phyloP scores from a whole-genome alignment of 2,329 filamentous ascomycete genomes.

The Fusarium luffae region DNA sequence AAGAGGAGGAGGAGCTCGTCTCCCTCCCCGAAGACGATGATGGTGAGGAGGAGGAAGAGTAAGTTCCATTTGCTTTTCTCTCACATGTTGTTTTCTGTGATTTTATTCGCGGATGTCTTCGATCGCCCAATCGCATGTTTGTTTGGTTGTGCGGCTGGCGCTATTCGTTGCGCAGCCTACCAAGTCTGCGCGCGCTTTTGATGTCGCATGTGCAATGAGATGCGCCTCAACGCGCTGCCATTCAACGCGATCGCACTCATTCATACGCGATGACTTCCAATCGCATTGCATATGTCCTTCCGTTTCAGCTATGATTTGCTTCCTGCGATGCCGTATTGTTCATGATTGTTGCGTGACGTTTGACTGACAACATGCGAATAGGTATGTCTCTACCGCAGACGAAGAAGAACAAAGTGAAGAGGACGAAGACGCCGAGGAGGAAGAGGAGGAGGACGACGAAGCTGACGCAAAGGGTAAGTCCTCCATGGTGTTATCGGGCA shows the following conservation, averaged over 20 bases:
- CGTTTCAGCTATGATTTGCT: background rate
- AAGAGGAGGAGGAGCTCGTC: slow-evolving; percentile 64
- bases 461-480: slow-evolving; percentile 53
- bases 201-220: slow-evolving; percentile 35
- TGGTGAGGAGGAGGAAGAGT: slow-evolving; percentile 66
- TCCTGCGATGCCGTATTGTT: background rate
- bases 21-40: slow-evolving; percentile 64
- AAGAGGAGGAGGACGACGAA: slow-evolving; percentile 50
- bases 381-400: slow-evolving; percentile 53
- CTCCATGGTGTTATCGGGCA: background rate
- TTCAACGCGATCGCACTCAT: slow-evolving; percentile 4
- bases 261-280: background rate
- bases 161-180: slow-evolving; percentile 26
- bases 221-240: slow-evolving; percentile 11
- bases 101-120: slow-evolving; percentile 2
- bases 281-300: background rate
- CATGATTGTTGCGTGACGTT: slow-evolving; percentile 4
- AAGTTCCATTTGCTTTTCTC: slow-evolving; percentile 47
- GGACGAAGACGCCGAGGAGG: slow-evolving; percentile 53
- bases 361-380: slow-evolving; percentile 37
- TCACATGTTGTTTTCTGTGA: slow-evolving; percentile 4
- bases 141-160: slow-evolving; percentile 3
- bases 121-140: slow-evolving; percentile 29
- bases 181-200: slow-evolving; percentile 32
- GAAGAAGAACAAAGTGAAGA: slow-evolving; percentile 57